Evolutionary conservation across 768 basidiomycete species (phyloP).

Genomic region (Mycena vitilis): DNA sequence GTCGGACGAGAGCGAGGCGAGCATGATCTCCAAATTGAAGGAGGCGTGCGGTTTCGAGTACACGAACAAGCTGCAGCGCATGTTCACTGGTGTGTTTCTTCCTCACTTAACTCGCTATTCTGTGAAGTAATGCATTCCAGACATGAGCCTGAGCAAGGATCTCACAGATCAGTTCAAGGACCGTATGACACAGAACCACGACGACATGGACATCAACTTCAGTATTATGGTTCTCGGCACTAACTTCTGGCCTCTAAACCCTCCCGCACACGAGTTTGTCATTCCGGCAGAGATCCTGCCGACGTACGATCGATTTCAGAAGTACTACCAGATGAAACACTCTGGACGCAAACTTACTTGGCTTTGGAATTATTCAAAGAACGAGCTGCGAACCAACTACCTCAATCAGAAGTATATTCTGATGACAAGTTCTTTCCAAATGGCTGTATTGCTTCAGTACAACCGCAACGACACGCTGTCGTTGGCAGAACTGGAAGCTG

Average conservation of each 20-base stretch:
- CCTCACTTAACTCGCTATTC: neutral
- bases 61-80: slow-evolving; percentile 94
- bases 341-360: slow-evolving; percentile 96
- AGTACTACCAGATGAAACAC: slow-evolving; percentile 94
- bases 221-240: slow-evolving; percentile 94
- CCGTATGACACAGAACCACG: slow-evolving; percentile 88
- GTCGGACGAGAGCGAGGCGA: slow-evolving; percentile 95
- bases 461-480: slow-evolving; percentile 91
- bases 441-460: slow-evolving; percentile 94
- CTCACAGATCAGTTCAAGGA: slow-evolving; percentile 95
- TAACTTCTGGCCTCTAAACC: slow-evolving; percentile 94
- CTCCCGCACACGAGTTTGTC: slow-evolving; percentile 86
- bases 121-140: slow-evolving; percentile 51
- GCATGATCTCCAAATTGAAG: slow-evolving; percentile 98
- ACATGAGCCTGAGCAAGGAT: slow-evolving; percentile 96
- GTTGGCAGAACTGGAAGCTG: slow-evolving; percentile 70
- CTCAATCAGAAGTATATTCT: slow-evolving; percentile 95
- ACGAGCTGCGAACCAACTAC: slow-evolving; percentile 94
- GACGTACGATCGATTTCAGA: slow-evolving; percentile 91
- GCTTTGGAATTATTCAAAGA: slow-evolving; percentile 99
- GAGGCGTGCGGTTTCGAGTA: slow-evolving; percentile 98
- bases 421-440: slow-evolving; percentile 95
- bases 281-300: slow-evolving; percentile 89
- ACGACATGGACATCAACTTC: slow-evolving; percentile 91
- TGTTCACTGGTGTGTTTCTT: slow-evolving; percentile 85